Percentiles rank a stretch among this genome's conserved stretches.
Conservation (phyloP, 495 filamentous ascomycete genomes). For the Aspergillus biplanus region DNA sequence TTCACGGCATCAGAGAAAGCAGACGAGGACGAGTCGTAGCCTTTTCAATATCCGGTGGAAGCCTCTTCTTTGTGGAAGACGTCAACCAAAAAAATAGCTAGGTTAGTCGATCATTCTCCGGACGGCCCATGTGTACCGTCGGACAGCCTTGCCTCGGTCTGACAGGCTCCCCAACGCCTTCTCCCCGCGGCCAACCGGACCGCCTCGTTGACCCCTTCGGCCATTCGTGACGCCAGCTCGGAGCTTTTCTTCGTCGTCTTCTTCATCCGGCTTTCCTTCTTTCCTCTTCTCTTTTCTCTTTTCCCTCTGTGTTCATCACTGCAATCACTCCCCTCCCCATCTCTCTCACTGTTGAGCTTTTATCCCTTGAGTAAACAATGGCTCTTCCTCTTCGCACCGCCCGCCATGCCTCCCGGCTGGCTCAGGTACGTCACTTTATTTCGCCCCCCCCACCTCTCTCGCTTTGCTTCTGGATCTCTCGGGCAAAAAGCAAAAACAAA, state of each 20-base stretch:
- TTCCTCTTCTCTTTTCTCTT: constrained; percentile 6
- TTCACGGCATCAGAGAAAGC: background rate
- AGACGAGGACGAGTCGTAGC: background rate
- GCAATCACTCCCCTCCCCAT: constrained; percentile 2
- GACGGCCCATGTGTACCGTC: constrained; percentile 25
- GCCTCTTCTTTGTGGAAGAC: too few species aligned
- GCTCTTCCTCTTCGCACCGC: constrained; percentile 43
- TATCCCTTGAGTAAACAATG: constrained; percentile 25
- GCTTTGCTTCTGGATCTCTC: background rate
- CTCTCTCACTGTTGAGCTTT: background rate
- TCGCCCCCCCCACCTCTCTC: background rate
- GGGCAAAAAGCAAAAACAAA: background rate
- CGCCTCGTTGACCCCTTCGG: background rate
- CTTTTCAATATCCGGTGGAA: background rate
- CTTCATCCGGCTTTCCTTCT: constrained; percentile 12
- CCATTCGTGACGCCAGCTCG: background rate
- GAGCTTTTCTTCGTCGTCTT: constrained; percentile 3
- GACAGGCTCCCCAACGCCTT: background rate
- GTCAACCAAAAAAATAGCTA: background rate
- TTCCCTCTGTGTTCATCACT: constrained; percentile 12
- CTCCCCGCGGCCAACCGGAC: constrained; percentile 44
- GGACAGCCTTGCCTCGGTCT: constrained; percentile 34
- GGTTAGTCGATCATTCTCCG: background rate
- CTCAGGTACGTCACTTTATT: constrained; percentile 34
- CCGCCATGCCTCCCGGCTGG: constrained; percentile 44